Percentiles rank a stretch among this genome's conserved stretches.
Evolutionary conservation across 2,329 filamentous ascomycete species (phyloP).

Genomic region (Daldinia eschscholtzii): DNA sequence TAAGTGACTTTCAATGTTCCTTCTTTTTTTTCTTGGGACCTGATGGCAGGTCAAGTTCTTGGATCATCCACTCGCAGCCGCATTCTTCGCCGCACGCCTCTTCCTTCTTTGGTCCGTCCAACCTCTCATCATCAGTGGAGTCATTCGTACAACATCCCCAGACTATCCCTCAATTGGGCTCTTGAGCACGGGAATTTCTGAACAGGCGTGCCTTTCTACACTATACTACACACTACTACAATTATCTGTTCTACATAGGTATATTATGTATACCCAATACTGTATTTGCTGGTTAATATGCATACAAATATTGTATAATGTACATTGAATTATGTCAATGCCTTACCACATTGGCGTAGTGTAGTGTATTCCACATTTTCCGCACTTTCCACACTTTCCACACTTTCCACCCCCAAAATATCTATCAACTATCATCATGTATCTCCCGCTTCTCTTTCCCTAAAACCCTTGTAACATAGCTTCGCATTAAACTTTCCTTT

Average conservation of each 20-base stretch:
- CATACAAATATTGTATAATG: neutral
- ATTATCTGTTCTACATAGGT: neutral
- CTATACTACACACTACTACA: neutral
- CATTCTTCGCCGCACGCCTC: conserved; percentile 45
- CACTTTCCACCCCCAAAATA: neutral
- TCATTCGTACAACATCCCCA: conserved; percentile 37
- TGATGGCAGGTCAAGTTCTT: conserved; percentile 15
- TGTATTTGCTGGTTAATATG: neutral
- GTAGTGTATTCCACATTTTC: neutral
- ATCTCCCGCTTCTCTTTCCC: conserved; percentile 22
- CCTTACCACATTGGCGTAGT: conserved; percentile 2
- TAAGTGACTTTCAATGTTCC: conserved; percentile 15
- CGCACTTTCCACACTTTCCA: too few relatives aligned
- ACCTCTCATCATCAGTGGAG: conserved; percentile 29
- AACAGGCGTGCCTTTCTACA: neutral
- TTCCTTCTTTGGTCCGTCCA: conserved; percentile 40
- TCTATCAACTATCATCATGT: conserved; percentile 2
- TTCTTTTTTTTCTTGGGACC: conserved; percentile 20
- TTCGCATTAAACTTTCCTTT: conserved; percentile 2
- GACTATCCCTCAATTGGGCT: conserved; percentile 34
- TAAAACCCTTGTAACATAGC: neutral
- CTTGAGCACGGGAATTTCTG: conserved; percentile 1
- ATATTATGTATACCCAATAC: conserved; percentile 5
- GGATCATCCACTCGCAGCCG: conserved; percentile 43
- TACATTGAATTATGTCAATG: conserved; percentile 6